Evolutionary conservation across 306 rosid species (phyloP), one percentile per base, ranked within the genome.

Genomic region (Parietaria judaica): DNA sequence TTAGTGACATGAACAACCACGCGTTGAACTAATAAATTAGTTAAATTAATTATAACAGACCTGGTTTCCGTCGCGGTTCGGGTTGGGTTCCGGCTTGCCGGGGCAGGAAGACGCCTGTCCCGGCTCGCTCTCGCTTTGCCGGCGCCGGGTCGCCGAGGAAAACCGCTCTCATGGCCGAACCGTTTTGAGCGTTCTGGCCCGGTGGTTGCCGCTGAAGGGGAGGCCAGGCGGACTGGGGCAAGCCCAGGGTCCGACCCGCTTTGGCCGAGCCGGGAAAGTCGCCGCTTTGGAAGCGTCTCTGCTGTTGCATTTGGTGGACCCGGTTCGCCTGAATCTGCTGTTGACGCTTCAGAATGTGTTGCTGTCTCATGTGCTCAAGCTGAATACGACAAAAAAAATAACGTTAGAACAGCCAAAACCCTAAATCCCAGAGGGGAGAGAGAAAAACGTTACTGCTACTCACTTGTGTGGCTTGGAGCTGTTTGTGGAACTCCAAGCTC

Each of bases 101-200:
- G 39, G 98, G 98, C 57, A 91, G 63, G 58, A 91, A 91, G 7
- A 91, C 98, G 1, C 98, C 98, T 2, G 98, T 91, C 11, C 98
- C 98, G 1, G 79, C 54, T 35, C 88, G 73, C 45, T 75, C 92
- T 59, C 72, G 80, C 58, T 72, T 75, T 0, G 52, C 80, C 3
- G 13, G 49, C 1, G 6, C 14, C 4, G 70, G 69, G 17, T 65
- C 69, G 1, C 69, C 83, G 0, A 73, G 72, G 36, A 81, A 82
- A 36, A 68, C 79, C 5, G 83, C 74, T 36, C 85, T 73, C 85
- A 77, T 73, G 3, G 83, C 86, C 8, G 84, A 57, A 10, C 81
- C 80, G 13, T 47, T 17, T 8, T 58, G 78, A 67, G 76, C 80
- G 34, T 34, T 58, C 44, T 63, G 76, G 2, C 55, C 68, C 1